phyloP scores from a whole-genome alignment of 352 stramenopile genomes.

The Pythium brachiatum region DNA sequence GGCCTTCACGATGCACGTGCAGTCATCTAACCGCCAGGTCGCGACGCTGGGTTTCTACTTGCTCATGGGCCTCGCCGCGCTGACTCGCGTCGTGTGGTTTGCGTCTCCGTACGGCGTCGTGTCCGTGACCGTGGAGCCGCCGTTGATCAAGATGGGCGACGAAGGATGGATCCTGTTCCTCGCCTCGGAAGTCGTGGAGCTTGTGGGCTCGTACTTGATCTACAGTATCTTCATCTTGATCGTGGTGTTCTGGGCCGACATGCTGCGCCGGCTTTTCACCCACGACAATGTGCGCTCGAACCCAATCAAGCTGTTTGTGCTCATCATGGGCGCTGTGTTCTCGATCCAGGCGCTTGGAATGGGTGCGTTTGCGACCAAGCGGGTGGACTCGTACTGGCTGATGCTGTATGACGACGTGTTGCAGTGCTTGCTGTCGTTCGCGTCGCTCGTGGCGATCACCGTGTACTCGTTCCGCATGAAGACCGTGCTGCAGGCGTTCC shows the following conservation, averaged over 20 bases:
- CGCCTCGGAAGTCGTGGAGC: conserved; percentile 84
- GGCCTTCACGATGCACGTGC: conserved; percentile 69
- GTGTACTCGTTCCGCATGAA: conserved; percentile 96
- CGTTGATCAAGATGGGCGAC: conserved; percentile 58
- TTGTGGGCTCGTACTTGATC: conserved; percentile 90
- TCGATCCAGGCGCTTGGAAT: conserved; percentile 84
- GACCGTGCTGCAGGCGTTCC: conserved; percentile 93
- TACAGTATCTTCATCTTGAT: conserved; percentile 98
- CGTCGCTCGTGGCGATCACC: conserved; percentile 89
- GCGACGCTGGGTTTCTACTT: conserved; percentile 83
- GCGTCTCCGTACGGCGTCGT: conserved; percentile 70
- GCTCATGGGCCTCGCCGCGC: conserved; percentile 61
- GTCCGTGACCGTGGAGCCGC: conserved; percentile 62
- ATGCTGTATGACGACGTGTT: conserved; percentile 95
- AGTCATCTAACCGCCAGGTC: conserved; percentile 49
- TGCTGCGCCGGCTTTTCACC: conserved; percentile 91
- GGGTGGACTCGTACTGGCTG: conserved; percentile 91
- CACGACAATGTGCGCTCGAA: conserved; percentile 68
- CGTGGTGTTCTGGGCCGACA: conserved; percentile 97
- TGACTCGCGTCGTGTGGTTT: conserved; percentile 73
- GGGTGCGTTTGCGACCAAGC: conserved; percentile 74
- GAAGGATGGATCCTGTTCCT: conserved; percentile 70
- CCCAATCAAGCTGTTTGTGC: conserved; percentile 90
- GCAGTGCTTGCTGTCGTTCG: conserved; percentile 79
- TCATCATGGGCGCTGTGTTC: conserved; percentile 68